Base-by-base conservation (phyloP, 331 rosid species). In the Arachis monticola region DNA sequence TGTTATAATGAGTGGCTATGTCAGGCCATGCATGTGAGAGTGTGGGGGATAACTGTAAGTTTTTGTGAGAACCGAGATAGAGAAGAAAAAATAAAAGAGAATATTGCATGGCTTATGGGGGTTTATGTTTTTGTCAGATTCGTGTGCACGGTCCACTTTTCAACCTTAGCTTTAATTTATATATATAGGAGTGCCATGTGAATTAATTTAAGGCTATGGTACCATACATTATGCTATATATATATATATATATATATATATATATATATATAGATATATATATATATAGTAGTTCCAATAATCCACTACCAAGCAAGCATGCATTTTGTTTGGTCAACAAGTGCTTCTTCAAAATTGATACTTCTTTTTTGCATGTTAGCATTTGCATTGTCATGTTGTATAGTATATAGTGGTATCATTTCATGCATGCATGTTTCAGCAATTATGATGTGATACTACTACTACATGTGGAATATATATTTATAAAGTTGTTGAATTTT, bases 1-100 rank as follows among this genome's bases (percentile, higher is more conserved):
- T 85, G 94, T 81, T 69, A 77, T 85, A 85, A 91, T 91, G 92
- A 91, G 94, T 87, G 97, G 80, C 14, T 5, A 70, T 91, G 97
- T 91, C 94, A 89, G 94, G 63, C 80, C 92, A 87, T 91, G 97
- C 91, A 89, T 87, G 97, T 87, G 97, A 91, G 72, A 85, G 88
- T 83, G 88, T 81, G 81, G 80, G 75, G 81, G 79, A 83, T 81
- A 76, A 76, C 80, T 81, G 83, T 79, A 76, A 67, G 72, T 48
- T 84, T 27, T 27, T 84, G 83, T 50, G 83, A 77, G 82, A 82
- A 80, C 64, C 90, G 82, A 81, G 86, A 81, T 79, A 71, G 80
- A 5, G 53, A 17, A 5, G 13, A 9, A 68, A 57, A 27, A 27
- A 27, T 27, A 83, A 77, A 72, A 45, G 61, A 68, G 72, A 62